Percentiles rank a stretch among this genome's conserved stretches.
Evolutionary conservation across 257 asterid species (phyloP).

Genomic region (Solanum ossicruentum): DNA sequence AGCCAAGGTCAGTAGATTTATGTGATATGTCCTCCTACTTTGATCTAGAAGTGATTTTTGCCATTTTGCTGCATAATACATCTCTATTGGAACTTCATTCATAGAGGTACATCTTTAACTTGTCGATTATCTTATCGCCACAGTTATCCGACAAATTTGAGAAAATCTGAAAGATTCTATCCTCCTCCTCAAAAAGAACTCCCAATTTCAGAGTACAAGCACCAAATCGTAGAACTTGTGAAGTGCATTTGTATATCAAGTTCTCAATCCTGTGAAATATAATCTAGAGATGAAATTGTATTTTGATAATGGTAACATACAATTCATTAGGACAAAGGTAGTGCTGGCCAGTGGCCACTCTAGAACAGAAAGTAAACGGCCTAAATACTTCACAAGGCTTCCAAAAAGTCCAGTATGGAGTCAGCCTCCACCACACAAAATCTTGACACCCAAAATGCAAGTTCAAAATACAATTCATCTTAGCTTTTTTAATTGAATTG

Average conservation of each 20-base stretch:
- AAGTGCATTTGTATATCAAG: background rate
- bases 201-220: background rate
- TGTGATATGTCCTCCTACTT: background rate
- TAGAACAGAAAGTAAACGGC: background rate
- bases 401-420: background rate
- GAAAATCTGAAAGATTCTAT: no score
- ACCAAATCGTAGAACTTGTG: background rate
- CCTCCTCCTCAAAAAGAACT: background rate
- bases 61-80: background rate
- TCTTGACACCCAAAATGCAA: background rate
- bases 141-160: background rate
- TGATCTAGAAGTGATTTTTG: background rate
- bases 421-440: background rate
- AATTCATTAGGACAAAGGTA: background rate
- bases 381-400: background rate
- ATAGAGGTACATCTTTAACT: background rate
- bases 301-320: background rate
- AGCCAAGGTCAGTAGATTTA: constrained; percentile 45
- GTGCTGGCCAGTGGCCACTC: background rate
- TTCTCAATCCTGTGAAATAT: background rate
- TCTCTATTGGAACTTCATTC: background rate
- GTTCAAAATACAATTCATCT: background rate
- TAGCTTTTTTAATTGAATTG: no score
- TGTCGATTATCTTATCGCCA: background rate
- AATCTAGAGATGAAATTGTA: background rate